phyloP scores from a whole-genome alignment of 2,329 filamentous ascomycete genomes.

The Lasiodiplodia hormozganensis region DNA sequence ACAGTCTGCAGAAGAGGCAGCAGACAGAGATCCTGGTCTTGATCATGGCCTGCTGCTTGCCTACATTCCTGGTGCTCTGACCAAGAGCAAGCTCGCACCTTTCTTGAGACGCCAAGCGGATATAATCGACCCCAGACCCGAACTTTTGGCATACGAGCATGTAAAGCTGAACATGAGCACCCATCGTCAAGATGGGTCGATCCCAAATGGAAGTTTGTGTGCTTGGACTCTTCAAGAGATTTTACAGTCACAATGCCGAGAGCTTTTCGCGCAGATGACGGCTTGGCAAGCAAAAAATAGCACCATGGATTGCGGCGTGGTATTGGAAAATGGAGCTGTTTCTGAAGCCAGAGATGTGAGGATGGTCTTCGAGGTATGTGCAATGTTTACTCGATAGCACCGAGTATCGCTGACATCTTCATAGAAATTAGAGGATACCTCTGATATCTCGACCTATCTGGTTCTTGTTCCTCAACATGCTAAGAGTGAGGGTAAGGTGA shows the following conservation, averaged over 20 bases:
- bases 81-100: conserved; percentile 67
- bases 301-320: conserved; percentile 72
- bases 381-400: not conserved
- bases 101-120: conserved; percentile 60
- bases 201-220: conserved; percentile 44
- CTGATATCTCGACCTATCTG: conserved; percentile 35
- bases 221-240: conserved; percentile 48
- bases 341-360: conserved; percentile 60
- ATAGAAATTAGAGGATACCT: conserved; percentile 18
- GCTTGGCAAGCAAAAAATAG: conserved; percentile 57
- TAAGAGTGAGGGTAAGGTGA: conserved; percentile 30
- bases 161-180: conserved; percentile 42
- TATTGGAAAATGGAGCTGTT: conserved; percentile 51
- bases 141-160: conserved; percentile 37
- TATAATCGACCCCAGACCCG: conserved; percentile 30
- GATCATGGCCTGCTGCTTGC: conserved; percentile 75
- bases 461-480: conserved; percentile 31
- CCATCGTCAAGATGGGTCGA: conserved; percentile 54
- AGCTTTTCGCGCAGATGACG: conserved; percentile 48
- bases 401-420: conserved; percentile 3
- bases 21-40: conserved; percentile 78
- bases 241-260: conserved; percentile 43
- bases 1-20: conserved; percentile 68
- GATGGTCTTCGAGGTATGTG: conserved; percentile 60
- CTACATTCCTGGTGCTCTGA: conserved; percentile 78